Evolutionary conservation across 208 protist genomes (phyloP).

Genomic region (Trichomonas tenax): DNA sequence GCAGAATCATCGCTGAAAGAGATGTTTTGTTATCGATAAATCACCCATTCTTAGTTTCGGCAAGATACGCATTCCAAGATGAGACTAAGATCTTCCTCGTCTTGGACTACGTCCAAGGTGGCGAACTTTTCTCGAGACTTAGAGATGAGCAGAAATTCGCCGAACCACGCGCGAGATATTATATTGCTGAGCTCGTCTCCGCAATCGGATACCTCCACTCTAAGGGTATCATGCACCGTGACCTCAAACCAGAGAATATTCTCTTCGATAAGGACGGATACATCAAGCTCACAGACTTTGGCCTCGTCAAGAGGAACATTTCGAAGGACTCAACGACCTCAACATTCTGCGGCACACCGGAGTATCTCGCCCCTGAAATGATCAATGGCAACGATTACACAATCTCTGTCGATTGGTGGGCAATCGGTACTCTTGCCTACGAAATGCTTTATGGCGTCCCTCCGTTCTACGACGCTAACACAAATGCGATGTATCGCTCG

Average conservation of each 20-base stretch:
- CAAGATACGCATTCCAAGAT: conserved; percentile 44
- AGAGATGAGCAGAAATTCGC: conserved; percentile 3
- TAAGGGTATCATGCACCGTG: conserved; percentile 46
- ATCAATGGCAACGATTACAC: conserved; percentile 46
- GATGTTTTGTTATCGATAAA: not conserved
- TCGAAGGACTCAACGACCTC: conserved; percentile 28
- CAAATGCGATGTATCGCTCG: conserved; percentile 46
- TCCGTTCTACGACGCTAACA: conserved; percentile 52
- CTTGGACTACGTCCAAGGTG: conserved; percentile 48
- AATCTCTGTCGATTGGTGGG: conserved; percentile 60
- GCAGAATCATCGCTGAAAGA: not conserved
- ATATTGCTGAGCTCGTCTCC: conserved; percentile 32
- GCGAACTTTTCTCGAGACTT: conserved; percentile 48
- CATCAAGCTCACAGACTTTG: conserved; percentile 54
- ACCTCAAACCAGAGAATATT: conserved; percentile 61
- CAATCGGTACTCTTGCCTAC: conserved; percentile 54
- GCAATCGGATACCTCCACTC: conserved; percentile 45
- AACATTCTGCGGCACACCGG: conserved; percentile 57
- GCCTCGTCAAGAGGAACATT: conserved; percentile 45
- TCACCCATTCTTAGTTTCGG: conserved; percentile 11
- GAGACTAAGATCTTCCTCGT: conserved; percentile 48
- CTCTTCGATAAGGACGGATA: conserved; percentile 49
- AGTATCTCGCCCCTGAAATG: conserved; percentile 50
- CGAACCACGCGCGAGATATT: conserved; percentile 29
- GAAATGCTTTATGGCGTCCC: conserved; percentile 56